Evolutionary conservation across 495 filamentous ascomycete species (phyloP), one percentile per base, ranked within the genome.

Genomic region (Astrocystis sublimbata): DNA sequence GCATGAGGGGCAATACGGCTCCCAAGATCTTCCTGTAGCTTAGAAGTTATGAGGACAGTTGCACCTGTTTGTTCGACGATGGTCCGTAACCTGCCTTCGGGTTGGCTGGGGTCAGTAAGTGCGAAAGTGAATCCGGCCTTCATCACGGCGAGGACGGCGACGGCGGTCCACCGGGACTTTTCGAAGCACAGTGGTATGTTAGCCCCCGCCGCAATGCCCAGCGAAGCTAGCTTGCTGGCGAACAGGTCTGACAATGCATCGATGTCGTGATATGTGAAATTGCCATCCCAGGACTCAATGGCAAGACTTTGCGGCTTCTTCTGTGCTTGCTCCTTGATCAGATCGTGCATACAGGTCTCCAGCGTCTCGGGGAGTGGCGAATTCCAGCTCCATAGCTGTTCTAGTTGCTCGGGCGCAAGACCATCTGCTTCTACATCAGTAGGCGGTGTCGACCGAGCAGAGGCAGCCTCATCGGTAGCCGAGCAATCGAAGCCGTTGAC

Each of bases 241-340:
- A 89, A 66, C 13, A 68, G 72, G 67, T 64, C 76, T 61, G 84
- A 79, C 30, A 80, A 65, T 0, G 61, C 40, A 26, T 86, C 79
- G 33, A 89, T 70, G 47, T 88, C 78, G 21, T 62, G 61, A 65
- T 82, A 89, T 1, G 85, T 85, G 60, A 88, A 73, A 28, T 58
- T 73, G 17, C 85, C 86, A 73, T 89, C 86, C 85, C 86, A 88
- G 0, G 75, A 76, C 30, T 70, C 50, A 41, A 79, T 69, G n/a
- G 77, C 77, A 0, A 65, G 42, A 15, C 67, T 65, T 31, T 59
- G 53, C 0, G 77, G 76, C 30, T 62, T 54, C 31, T 56, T 59
- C 15, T 40, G 58, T 33, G 69, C 68, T 51, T 72, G 71, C 13
- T 71, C 66, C 17, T 66, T 68, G 51, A 79, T 73, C 57, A 77